phyloP scores from a whole-genome alignment of 371 early-diverging fungal genomes.

The Mortierella sp. region DNA sequence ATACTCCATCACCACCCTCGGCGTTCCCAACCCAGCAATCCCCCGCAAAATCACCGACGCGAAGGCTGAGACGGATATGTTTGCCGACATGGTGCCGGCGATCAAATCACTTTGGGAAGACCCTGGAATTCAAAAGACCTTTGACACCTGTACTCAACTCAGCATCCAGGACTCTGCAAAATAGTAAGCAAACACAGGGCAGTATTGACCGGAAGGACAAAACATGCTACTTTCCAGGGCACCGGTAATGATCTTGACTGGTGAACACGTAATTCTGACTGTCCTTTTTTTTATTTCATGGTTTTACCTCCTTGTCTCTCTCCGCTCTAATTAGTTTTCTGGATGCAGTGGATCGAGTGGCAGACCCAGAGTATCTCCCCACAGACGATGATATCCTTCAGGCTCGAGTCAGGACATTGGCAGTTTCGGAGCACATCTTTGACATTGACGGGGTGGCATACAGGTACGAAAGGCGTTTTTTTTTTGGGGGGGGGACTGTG shows the following conservation, averaged over 20 bases:
- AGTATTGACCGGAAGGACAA: background rate
- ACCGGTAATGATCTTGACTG: background rate
- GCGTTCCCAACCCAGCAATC: slow-evolving; percentile 56
- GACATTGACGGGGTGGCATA: slow-evolving; percentile 59
- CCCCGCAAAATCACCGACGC: slow-evolving; percentile 61
- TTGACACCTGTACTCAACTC: slow-evolving; percentile 41
- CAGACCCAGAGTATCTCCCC: slow-evolving; percentile 59
- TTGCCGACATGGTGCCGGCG: slow-evolving; percentile 54
- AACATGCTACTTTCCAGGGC: background rate
- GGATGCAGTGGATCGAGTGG: slow-evolving; percentile 61
- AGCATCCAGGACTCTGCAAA: slow-evolving; percentile 62
- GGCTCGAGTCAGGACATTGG: slow-evolving; percentile 64
- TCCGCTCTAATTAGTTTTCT: slow-evolving; percentile 52
- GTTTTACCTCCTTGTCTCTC: background rate
- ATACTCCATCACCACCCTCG: slow-evolving; percentile 48
- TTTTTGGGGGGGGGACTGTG: background rate
- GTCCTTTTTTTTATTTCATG: background rate
- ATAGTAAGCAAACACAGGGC: slow-evolving; percentile 48
- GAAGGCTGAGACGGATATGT: slow-evolving; percentile 54
- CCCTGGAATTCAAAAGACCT: slow-evolving; percentile 49
- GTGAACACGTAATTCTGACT: background rate
- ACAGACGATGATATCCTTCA: slow-evolving; percentile 66
- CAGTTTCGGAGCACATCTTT: slow-evolving; percentile 63
- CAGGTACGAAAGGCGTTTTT: slow-evolving; percentile 36
- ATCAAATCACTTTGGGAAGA: slow-evolving; percentile 62